Conservation (phyloP, 164 flowering plant genomes). For the Kalanchoe fedtschenkoi region DNA sequence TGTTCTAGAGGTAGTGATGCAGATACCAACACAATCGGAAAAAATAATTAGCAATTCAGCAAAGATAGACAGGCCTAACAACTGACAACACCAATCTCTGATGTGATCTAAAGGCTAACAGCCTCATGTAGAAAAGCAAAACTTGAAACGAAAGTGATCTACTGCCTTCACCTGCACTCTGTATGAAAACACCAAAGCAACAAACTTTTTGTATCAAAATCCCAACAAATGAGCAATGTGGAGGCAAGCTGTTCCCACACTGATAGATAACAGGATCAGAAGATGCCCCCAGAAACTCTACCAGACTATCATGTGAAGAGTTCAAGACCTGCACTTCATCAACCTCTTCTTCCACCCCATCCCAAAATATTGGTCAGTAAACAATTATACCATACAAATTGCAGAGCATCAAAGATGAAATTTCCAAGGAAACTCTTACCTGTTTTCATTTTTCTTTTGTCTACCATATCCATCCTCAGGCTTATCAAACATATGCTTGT, state of each 20-base stretch:
- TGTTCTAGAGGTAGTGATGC: slow-evolving; percentile 1
- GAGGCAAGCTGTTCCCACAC: slow-evolving; percentile 6
- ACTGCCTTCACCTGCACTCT: slow-evolving; percentile 35
- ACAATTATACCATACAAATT: slow-evolving; percentile 10
- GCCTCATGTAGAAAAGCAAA: slow-evolving; percentile 4
- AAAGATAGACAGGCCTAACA: background rate
- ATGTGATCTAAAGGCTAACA: slow-evolving; percentile 1
- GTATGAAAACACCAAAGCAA: background rate
- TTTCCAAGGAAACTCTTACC: slow-evolving; percentile 39
- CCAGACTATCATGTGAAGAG: slow-evolving; percentile 10
- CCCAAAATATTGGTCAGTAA: slow-evolving; percentile 7
- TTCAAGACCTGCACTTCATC: slow-evolving; percentile 11
- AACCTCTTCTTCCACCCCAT: slow-evolving; percentile 15
- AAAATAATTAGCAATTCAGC: background rate
- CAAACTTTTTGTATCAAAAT: background rate
- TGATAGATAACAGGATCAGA: slow-evolving; percentile 6
- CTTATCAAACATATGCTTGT: slow-evolving; percentile 35
- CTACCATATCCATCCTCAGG: slow-evolving; percentile 41
- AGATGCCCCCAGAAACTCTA: slow-evolving; percentile 19
- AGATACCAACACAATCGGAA: background rate
- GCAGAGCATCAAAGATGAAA: slow-evolving; percentile 20
- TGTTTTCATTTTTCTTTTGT: slow-evolving; percentile 40
- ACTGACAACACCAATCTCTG: background rate
- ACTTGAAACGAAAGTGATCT: slow-evolving; percentile 36
- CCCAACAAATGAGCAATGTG: background rate